Evolutionary conservation across 305 asterid species (phyloP).

Genomic region (Solanum hybrid): DNA sequence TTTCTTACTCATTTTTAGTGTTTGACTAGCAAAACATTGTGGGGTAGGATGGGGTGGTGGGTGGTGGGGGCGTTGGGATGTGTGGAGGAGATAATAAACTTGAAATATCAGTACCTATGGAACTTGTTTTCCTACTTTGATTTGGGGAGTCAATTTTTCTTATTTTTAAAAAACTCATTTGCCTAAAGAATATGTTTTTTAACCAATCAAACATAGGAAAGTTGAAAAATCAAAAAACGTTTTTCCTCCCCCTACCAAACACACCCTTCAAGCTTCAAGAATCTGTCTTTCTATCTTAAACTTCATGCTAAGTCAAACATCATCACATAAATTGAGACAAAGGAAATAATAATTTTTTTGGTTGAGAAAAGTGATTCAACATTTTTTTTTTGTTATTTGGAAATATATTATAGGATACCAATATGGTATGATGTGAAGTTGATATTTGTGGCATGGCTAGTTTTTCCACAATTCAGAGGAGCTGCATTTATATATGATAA

Average conservation of each 20-base stretch:
- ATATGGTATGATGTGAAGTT: slow-evolving; percentile 81
- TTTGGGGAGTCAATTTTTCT: not conserved
- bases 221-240: not conserved
- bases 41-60: not conserved
- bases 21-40: not conserved
- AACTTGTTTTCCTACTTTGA: not conserved
- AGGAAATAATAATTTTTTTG: not conserved
- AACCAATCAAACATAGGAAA: not conserved
- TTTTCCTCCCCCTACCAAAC: not conserved
- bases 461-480: slow-evolving; percentile 59
- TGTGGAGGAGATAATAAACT: not conserved
- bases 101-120: not conserved
- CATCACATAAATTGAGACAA: not conserved
- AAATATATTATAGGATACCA: slow-evolving; percentile 38
- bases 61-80: not conserved
- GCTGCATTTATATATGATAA: slow-evolving; percentile 61
- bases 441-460: slow-evolving; percentile 55
- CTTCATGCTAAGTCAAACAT: not conserved
- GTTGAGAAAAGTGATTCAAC: not conserved
- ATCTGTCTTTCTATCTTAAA: not conserved
- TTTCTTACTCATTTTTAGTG: not conserved
- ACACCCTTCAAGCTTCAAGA: not conserved
- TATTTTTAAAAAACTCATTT: not conserved
- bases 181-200: not conserved
- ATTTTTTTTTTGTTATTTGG: not conserved